Percentiles rank a stretch among this genome's conserved stretches.
Conservation (phyloP, 2,329 filamentous ascomycete species). For the Chalara sp. region DNA sequence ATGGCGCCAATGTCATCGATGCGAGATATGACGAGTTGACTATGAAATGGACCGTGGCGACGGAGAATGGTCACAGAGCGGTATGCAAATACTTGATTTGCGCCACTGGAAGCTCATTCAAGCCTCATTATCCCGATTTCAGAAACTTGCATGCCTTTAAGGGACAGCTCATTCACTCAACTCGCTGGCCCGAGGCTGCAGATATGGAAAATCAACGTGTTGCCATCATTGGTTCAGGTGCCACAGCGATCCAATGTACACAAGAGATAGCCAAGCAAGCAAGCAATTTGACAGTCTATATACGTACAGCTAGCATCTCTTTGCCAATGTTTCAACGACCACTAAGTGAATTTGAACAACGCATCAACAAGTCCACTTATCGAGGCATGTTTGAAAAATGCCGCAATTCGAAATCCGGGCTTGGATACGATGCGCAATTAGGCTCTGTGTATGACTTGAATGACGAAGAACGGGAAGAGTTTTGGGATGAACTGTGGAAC, state of each 20-base stretch:
- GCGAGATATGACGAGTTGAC: constrained; percentile 6
- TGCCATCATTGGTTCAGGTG: constrained; percentile 50
- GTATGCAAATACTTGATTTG: constrained; percentile 13
- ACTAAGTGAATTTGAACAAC: too few species aligned
- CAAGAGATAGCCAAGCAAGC: constrained; percentile 52
- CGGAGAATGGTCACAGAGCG: constrained; percentile 7
- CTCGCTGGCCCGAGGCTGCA: constrained; percentile 43
- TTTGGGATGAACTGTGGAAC: constrained; percentile 38
- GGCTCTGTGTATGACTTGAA: too few species aligned
- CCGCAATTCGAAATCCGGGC: too few species aligned
- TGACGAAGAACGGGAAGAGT: constrained; percentile 38
- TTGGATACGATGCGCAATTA: too few species aligned
- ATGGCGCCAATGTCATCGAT: constrained; percentile 9
- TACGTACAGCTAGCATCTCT: constrained; percentile 58
- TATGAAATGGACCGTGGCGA: constrained; percentile 11
- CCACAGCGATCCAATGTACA: constrained; percentile 49
- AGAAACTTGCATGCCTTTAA: constrained; percentile 39
- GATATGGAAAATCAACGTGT: constrained; percentile 47
- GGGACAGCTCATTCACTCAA: constrained; percentile 50
- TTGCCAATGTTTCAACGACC: constrained; percentile 11
- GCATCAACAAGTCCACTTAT: too few species aligned
- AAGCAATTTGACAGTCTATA: constrained; percentile 50
- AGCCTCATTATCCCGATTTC: constrained; percentile 53
- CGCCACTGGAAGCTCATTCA: constrained; percentile 42
- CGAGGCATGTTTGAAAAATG: too few species aligned